Evolutionary conservation across 2,329 filamentous ascomycete species (phyloP).

Genomic region (Herpotrichia juniperi): DNA sequence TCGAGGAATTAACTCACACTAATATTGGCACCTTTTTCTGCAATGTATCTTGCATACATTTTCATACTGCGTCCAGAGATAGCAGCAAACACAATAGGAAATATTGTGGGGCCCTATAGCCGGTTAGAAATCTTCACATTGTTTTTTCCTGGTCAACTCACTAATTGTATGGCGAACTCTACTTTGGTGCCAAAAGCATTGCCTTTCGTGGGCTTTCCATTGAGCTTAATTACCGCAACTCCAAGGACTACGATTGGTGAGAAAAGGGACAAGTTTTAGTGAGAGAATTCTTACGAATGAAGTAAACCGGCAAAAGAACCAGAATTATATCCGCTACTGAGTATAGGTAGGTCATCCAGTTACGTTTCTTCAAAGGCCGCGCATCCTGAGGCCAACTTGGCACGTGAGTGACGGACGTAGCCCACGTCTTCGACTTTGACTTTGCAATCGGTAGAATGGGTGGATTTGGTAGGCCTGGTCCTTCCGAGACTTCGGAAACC

Average conservation of each 20-base stretch:
- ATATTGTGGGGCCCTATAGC: constrained; percentile 40
- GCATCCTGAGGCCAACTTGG: constrained; percentile 40
- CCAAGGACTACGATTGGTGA: constrained; percentile 29
- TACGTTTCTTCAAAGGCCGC: constrained; percentile 25
- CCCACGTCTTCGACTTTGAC: constrained; percentile 29
- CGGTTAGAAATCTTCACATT: neutral
- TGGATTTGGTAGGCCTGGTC: neutral
- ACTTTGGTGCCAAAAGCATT: constrained; percentile 35
- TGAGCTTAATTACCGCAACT: constrained; percentile 25
- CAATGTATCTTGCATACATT: constrained; percentile 41
- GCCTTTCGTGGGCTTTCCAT: constrained; percentile 29
- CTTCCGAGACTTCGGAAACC: neutral
- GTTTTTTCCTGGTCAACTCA: constrained; percentile 13
- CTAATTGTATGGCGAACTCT: constrained; percentile 31
- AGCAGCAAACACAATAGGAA: constrained; percentile 45
- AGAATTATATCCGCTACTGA: constrained; percentile 32
- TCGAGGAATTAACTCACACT: constrained; percentile 36
- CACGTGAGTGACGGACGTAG: constrained; percentile 25
- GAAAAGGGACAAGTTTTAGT: neutral
- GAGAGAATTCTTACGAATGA: constrained; percentile 33
- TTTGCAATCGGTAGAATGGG: neutral
- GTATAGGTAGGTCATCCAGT: constrained; percentile 28
- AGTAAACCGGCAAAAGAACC: constrained; percentile 38
- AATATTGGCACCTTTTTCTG: constrained; percentile 38
- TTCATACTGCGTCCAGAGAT: constrained; percentile 43